phyloP scores from a whole-genome alignment of 192 early-diverging fungal species.

The Gamsiella multidivaricata region DNA sequence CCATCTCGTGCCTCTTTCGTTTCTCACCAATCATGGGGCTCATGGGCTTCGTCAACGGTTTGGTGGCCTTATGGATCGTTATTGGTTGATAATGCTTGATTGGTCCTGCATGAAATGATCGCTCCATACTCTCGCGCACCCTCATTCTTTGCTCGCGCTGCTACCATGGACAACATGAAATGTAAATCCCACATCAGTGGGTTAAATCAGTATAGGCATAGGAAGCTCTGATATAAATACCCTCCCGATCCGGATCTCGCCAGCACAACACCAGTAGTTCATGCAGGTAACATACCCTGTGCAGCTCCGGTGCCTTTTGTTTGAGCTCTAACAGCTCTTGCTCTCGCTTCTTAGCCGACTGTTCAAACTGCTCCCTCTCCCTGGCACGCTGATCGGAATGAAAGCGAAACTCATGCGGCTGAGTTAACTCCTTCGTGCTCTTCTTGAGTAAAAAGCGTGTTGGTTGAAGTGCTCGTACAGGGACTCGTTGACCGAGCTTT shows the following conservation, averaged over 20 bases:
- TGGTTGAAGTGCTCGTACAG: conserved; percentile 14
- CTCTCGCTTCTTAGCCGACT: conserved; percentile 44
- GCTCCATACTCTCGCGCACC: conserved; percentile 19
- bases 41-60: conserved; percentile 60
- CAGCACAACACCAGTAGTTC: too few relatives aligned
- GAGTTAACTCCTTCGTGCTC: conserved; percentile 45
- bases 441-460: conserved; percentile 29
- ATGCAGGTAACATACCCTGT: too few relatives aligned
- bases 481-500: conserved; percentile 23
- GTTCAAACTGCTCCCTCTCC: conserved; percentile 63
- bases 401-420: conserved; percentile 49
- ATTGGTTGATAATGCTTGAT: conserved; percentile 57
- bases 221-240: too few relatives aligned
- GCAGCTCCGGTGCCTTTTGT: conserved; percentile 25
- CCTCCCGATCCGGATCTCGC: too few relatives aligned
- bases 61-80: conserved; percentile 56
- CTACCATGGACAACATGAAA: conserved; percentile 2
- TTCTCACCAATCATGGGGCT: conserved; percentile 54
- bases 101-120: conserved; percentile 56
- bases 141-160: conserved; percentile 19
- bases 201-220: too few relatives aligned
- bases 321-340: conserved; percentile 56
- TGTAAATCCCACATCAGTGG: too few relatives aligned
- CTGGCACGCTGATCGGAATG: conserved; percentile 62
- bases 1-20: conserved; percentile 43